Base-by-base conservation (phyloP, 805 yeast species). In the Priceomyces carsonii region DNA sequence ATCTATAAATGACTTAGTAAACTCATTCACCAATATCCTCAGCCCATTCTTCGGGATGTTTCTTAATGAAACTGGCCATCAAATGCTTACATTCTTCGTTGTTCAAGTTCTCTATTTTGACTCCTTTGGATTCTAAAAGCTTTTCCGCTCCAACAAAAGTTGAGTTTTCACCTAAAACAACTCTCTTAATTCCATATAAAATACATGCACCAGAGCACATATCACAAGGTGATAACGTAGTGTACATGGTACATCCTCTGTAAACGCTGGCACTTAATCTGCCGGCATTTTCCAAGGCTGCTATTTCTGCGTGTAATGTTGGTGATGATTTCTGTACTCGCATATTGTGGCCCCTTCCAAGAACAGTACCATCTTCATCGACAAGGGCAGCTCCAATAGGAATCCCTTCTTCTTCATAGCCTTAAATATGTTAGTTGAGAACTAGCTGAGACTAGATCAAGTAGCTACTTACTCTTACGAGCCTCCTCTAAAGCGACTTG, bases 181-280 rank as follows among this genome's bases (percentile, higher is more conserved):
- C 83, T 44, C 97, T 73, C 51, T 82, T 81, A 47, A 91, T 75
- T 26, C 95, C 96, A 63, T 89, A 91, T 72, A 91, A 69, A 34
- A 91, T 53, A 44, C 91, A 85, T 5, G 97, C 95, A 14, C 98
- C 98, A 4, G 93, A 78, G 59, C 98, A 91, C 97, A 91, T 91
- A 47, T 81, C 75, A 59, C 98, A 91, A 3, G 98, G 97, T 6
- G 95, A 85, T 46, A 91, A 67, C 0, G 96, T 85, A 19, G 97
- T 89, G 64, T 89, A 91, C 76, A 88, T 75, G 15, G 98, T 93
- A 48, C 96, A 84, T 43, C 81, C 74, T 52, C 83, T 85, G 67
- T 91, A 91, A 12, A 75, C 77, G 15, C 72, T 70, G 4, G 90
- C 97, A 15, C 82, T 80, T 38, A 93, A 69, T 52, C 98, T 76